A percentile compares a stretch with the other conserved stretches of the same genome.
phyloP scores from a whole-genome alignment of 495 filamentous ascomycete species.

The Daldinia grandis region DNA sequence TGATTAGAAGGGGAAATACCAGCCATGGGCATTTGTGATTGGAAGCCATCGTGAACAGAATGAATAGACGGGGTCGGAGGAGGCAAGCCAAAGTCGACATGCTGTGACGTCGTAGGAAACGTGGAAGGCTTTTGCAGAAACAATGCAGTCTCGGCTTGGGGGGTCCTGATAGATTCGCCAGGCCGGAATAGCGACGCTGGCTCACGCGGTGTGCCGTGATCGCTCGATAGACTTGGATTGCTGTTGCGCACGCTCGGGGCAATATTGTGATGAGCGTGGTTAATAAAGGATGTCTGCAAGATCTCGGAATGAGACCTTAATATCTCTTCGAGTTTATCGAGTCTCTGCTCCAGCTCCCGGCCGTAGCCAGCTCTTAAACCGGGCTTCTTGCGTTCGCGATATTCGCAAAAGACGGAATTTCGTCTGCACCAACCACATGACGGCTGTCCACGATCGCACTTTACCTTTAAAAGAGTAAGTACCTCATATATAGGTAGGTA shows the following conservation, averaged over 20 bases:
- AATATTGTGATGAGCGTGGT: constrained; percentile 53
- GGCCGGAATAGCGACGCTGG: constrained; percentile 51
- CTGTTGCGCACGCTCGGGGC: constrained; percentile 58
- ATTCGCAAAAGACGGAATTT: constrained; percentile 80
- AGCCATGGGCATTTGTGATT: constrained; percentile 45
- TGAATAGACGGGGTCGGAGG: constrained; percentile 43
- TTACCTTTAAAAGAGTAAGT: constrained; percentile 60
- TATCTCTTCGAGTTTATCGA: constrained; percentile 66
- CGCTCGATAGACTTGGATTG: constrained; percentile 54
- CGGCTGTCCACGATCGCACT: constrained; percentile 84
- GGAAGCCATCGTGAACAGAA: constrained; percentile 48
- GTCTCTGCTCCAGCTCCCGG: constrained; percentile 82
- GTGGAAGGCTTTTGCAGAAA: constrained; percentile 68
- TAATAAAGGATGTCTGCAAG: constrained; percentile 48
- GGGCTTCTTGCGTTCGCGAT: constrained; percentile 86
- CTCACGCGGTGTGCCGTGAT: constrained; percentile 58
- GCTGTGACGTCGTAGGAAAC: constrained; percentile 42
- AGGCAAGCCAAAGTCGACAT: constrained; percentile 49
- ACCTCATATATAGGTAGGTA: too few relatives aligned
- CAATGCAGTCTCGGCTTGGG: constrained; percentile 67
- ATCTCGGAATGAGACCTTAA: constrained; percentile 60
- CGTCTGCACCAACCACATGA: constrained; percentile 88
- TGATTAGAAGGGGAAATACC: constrained; percentile 51
- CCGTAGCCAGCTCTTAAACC: constrained; percentile 87
- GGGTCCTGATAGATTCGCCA: constrained; percentile 56